Percentiles rank a stretch among this genome's conserved stretches.
These are phyloP conservation scores for Dendryphion nanum DNA, from an alignment of 2,329 filamentous ascomycete genomes.

Conservation along the genomic window DNA sequence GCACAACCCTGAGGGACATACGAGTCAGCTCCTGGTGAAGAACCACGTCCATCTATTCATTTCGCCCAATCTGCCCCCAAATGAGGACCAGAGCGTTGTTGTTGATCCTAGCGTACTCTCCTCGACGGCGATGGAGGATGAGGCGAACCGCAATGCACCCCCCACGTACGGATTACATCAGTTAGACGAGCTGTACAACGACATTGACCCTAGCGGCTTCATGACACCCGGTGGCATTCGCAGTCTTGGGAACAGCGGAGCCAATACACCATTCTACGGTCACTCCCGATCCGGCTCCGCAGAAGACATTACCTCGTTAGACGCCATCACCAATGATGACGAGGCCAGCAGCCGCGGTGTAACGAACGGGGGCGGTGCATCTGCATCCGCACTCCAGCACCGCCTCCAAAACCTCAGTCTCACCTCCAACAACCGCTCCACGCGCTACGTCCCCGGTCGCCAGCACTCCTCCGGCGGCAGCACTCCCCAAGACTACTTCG, in stretches of 20 bases:
- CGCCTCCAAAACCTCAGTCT: constrained; percentile 57
- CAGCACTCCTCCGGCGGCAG: constrained; percentile 37
- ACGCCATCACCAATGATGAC: constrained; percentile 33
- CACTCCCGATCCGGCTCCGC: constrained; percentile 70
- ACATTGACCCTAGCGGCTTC: constrained; percentile 77
- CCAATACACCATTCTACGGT: constrained; percentile 77
- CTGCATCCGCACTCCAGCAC: constrained; percentile 67
- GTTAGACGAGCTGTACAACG: constrained; percentile 86
- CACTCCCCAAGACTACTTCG: constrained; percentile 32
- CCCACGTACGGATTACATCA: constrained; percentile 89
- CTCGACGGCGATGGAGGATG: constrained; percentile 49
- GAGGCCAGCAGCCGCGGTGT: too few relatives aligned
- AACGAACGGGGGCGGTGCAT: constrained; percentile 40
- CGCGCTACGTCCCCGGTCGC: constrained; percentile 10
- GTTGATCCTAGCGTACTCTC: constrained; percentile 40
- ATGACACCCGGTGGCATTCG: constrained; percentile 66
- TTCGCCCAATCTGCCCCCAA: constrained; percentile 86
- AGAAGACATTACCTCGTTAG: constrained; percentile 73
- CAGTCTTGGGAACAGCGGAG: constrained; percentile 54
- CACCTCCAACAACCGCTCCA: constrained; percentile 32
- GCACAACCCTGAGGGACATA: constrained; percentile 90
- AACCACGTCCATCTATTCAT: constrained; percentile 93
- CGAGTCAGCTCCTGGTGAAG: constrained; percentile 89
- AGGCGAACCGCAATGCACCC: constrained; percentile 69
- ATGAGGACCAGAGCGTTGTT: constrained; percentile 76